Base-by-base conservation (phyloP, 805 yeast species). In the Starmerella apis region DNA sequence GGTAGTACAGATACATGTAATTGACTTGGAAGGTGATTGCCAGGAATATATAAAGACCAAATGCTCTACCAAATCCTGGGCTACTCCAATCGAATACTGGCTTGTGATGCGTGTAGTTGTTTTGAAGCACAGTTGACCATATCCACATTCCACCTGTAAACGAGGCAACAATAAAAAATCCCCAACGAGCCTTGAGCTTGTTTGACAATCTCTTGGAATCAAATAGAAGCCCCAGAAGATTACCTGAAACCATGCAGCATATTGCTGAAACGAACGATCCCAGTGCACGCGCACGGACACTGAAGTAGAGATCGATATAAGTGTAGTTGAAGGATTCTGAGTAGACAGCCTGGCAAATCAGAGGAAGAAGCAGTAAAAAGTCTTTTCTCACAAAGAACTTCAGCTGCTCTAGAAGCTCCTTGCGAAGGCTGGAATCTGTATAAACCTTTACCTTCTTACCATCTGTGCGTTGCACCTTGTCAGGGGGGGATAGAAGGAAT, bases 211-310 rank as follows among this genome's bases (percentile, higher is more conserved):
- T 49, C 48, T 59, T 61, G 60, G 66, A 64, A 62, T 77, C 81
- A 56, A 76, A 66, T 37, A 76, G 24, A 38, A 59, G 11, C 33
- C 81, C 56, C 3, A 46, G 37, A 1, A 45, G 3, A 4, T 43
- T 77, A 39, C 77, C 65, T 23, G 69, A 38, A n/a, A 68, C 61
- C 41, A 80, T 74, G 32, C 80, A 81, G 51, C 74, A 38, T 74
- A 77, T 74, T 61, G 78, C 81, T 43, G 74, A 63, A 41, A 74
- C 62, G 72, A 71, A 46, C 68, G 69, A 28, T 63, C 78, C 78
- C 56, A 77, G 70, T 3, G 81, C 74, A 55, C 82, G 70, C 13
- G 82, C 74, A 61, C 80, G 68, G 45, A 76, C 62, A 55, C 71
- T 73, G 63, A 77, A 77, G 50, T 75, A 68, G 30, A 70, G 72